Base-by-base conservation (phyloP, 2,329 filamentous ascomycete species). In the Macroventuria anomochaeta region DNA sequence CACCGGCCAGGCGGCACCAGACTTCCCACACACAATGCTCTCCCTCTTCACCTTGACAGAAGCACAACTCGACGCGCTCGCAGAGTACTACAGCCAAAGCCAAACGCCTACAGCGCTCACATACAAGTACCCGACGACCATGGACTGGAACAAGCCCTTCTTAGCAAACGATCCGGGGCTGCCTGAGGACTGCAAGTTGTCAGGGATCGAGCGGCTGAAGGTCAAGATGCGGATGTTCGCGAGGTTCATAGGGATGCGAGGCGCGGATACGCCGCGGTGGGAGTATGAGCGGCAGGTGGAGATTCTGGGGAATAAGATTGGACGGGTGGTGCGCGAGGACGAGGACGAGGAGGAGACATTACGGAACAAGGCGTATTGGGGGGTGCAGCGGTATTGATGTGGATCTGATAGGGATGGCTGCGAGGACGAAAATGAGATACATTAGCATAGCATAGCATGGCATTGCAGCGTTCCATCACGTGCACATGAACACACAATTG, bases 41-140 rank as follows among this genome's bases (percentile, higher is more conserved):
- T 81, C 83, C 69, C 90, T 89, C 75, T 90, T 88, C 82, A 85
- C 91, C 26, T 81, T 92, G 31, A 91, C 87, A 13, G 86, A 89
- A 70, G 75, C 75, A 25, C 81, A 92, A 74, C 85, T 91, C 48
- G 88, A 92, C 75, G 77, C 78, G 47, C 81, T 92, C 33, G 88
- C 88, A 3, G 77, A 81, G 61, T 90, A 88, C 75, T 92, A 91
- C 77, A 87, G 89, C 76, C 89, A 92, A 76, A 81, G 81, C 53
- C 83, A 81, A 0, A 85, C 83, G 68, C 71, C n/a, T 85, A 79
- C 77, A 81, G 82, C 2, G 5, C 46, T 64, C 10, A 63, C 58
- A 4, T 61, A 71, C 42, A 78, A 83, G 55, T 92, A 92, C 70
- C 89, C 89, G 0, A 85, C 84, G 61, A 85, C 83, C n/a, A 83